These are phyloP conservation scores for Kwoniella dendrophila DNA, from an alignment of 768 basidiomycete genomes.

Conservation along the genomic window DNA sequence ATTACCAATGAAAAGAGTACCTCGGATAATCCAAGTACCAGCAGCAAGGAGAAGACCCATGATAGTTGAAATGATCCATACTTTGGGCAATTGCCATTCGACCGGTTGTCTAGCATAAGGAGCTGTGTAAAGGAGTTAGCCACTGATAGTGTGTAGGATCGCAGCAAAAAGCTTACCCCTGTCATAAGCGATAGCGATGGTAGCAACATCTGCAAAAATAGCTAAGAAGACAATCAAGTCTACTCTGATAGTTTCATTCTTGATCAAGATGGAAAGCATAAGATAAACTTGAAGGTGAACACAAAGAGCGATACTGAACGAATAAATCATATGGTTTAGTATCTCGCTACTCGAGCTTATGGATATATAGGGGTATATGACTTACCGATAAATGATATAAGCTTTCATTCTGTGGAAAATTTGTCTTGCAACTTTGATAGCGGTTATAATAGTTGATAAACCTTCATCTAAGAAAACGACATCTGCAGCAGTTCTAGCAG, in stretches of 20 bases:
- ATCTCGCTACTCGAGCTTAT: neutral
- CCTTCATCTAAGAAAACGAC: slow-evolving; percentile 62
- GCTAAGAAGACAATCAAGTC: slow-evolving; percentile 61
- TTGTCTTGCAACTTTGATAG: slow-evolving; percentile 61
- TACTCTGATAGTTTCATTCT: slow-evolving; percentile 61
- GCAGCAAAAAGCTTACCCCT: slow-evolving; percentile 26
- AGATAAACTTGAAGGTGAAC: slow-evolving; percentile 61
- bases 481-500: slow-evolving; percentile 68
- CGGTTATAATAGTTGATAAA: slow-evolving; percentile 58
- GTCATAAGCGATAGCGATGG: slow-evolving; percentile 62
- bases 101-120: slow-evolving; percentile 58
- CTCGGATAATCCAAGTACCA: slow-evolving; percentile 61
- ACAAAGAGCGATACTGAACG: slow-evolving; percentile 59
- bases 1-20: slow-evolving; percentile 57
- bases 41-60: slow-evolving; percentile 58
- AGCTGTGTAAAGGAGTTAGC: slow-evolving; percentile 29
- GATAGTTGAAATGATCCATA: slow-evolving; percentile 60
- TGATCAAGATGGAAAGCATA: slow-evolving; percentile 59
- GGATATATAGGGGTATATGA: neutral
- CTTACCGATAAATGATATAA: slow-evolving; percentile 57
- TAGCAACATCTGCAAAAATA: slow-evolving; percentile 61
- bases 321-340: neutral
- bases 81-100: slow-evolving; percentile 62
- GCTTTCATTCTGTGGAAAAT: slow-evolving; percentile 63
- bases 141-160: neutral